A percentile compares a stretch with the other conserved stretches of the same genome.
phyloP scores from a whole-genome alignment of 768 basidiomycete species.

The Grammothele lineata region DNA sequence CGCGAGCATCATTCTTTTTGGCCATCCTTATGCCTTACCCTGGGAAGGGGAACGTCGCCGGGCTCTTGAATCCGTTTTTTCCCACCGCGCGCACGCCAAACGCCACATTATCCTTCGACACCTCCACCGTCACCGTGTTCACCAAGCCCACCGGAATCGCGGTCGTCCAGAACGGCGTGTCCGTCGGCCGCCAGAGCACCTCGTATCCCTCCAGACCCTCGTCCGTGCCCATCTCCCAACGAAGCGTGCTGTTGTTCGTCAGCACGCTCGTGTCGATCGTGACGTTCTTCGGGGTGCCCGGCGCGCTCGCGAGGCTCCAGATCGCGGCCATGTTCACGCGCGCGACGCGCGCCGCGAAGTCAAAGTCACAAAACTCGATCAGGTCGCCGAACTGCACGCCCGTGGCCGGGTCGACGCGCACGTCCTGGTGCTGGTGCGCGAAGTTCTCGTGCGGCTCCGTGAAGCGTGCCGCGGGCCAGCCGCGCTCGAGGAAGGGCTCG shows the following conservation, averaged over 20 bases:
- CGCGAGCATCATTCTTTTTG: too few relatives aligned
- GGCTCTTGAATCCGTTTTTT: conserved; percentile 47
- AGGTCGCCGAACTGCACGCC: conserved; percentile 56
- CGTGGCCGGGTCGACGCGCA: conserved; percentile 37
- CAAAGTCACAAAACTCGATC: conserved; percentile 48
- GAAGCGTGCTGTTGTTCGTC: conserved; percentile 52
- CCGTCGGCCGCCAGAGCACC: conserved; percentile 47
- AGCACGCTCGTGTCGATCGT: conserved; percentile 42
- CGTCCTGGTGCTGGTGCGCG: conserved; percentile 55
- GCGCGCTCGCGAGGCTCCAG: conserved; percentile 54
- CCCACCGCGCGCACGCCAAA: conserved; percentile 47
- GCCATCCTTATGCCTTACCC: not conserved
- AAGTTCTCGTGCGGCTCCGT: conserved; percentile 56
- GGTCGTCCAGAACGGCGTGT: conserved; percentile 44
- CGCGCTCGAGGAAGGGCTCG: conserved; percentile 42
- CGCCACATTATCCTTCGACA: conserved; percentile 50
- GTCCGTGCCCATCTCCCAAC: conserved; percentile 39
- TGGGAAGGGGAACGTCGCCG: conserved; percentile 36
- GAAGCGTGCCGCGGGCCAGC: conserved; percentile 52
- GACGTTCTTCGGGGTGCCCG: conserved; percentile 48
- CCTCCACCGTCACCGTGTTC: conserved; percentile 34
- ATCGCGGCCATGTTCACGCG: conserved; percentile 48
- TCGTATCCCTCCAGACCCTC: conserved; percentile 42
- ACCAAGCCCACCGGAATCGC: conserved; percentile 46
- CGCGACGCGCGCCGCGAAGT: conserved; percentile 47